Base-by-base conservation (phyloP, 805 yeast genomes). In the Teunomyces pallodes region DNA sequence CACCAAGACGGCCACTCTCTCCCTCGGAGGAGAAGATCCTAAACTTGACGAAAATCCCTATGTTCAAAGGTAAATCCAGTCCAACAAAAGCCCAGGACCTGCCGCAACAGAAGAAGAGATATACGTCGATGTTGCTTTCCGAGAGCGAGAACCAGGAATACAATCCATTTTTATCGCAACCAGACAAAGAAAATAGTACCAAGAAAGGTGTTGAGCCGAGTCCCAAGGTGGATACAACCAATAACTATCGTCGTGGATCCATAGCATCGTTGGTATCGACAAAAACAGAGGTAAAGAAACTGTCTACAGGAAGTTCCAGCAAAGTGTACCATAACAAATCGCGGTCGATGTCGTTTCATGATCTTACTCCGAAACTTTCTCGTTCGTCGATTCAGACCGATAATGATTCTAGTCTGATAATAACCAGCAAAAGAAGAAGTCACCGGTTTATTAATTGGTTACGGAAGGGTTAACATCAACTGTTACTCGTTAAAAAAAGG, bases 401-500 rank as follows among this genome's bases (percentile, higher is more conserved):
- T 16, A 49, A 44, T 24, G 54, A 46, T 46, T 12, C 41, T 24
- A 24, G 27, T 9, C 41, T 38, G 46, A 45, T 31, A 40, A 32
- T 33, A 50, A 53, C 43, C 47, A 54, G 43, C n/a, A 58, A 50
- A 43, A 50, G 47, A 35, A 54, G 53, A 29, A 53, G 58, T 9
- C 52, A 52, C 27, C 62, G 51, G 47, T 48, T 65, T 24, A 48
- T 60, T 24, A 54, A 46, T 13, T 66, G 69, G 69, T 60, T 66
- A 28, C 55, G 54, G 42, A 58, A 54, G 43, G 56, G 47, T 43
- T 53, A 52, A 42, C 9, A 4, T 12, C n/a, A 13, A 12, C n/a
- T 17, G 16, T 10, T 10, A 9, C 30, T 9, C 6, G 13, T 7
- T n/a, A 13, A 38, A 38, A 8, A n/a, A 10, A 14, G 36, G 41